phyloP scores from a whole-genome alignment of 2,329 filamentous ascomycete species.

The Cladophialophora carrionii region DNA sequence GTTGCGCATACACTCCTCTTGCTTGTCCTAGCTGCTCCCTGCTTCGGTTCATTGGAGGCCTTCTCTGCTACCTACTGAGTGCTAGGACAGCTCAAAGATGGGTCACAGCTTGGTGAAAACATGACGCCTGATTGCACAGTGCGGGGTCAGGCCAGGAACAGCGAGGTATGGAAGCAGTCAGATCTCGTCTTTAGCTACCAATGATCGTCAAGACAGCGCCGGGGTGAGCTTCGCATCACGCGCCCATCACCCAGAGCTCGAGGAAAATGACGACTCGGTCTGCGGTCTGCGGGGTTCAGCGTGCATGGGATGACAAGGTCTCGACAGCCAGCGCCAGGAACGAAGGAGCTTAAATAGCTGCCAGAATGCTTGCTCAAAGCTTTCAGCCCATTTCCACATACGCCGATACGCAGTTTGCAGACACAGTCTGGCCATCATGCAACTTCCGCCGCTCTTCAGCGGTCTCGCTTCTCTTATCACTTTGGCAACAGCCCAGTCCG shows the following conservation, averaged over 20 bases:
- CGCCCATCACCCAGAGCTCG: not conserved
- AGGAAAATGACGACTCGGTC: not conserved
- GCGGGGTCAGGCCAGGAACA: constrained; percentile 11
- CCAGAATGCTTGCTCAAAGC: not conserved
- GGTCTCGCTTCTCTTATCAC: constrained; percentile 11
- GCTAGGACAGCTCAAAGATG: not conserved
- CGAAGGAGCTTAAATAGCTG: constrained; percentile 15
- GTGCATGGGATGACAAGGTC: constrained; percentile 1
- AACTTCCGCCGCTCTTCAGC: constrained; percentile 20
- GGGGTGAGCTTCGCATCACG: not conserved
- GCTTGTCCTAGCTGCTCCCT: not conserved
- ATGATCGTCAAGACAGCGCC: not conserved
- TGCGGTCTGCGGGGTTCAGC: constrained; percentile 2
- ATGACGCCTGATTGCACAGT: constrained; percentile 7
- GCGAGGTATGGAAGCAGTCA: not conserved
- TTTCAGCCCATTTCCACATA: not conserved
- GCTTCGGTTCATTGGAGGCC: not conserved
- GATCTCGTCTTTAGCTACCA: not conserved
- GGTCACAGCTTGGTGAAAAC: not conserved
- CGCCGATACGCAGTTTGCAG: not conserved
- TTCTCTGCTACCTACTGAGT: not conserved
- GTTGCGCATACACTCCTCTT: not conserved
- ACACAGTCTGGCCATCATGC: constrained; percentile 19
- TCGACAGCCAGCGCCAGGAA: constrained; percentile 2
- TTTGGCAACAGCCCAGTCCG: constrained; percentile 22